Conservation (phyloP, 2,329 filamentous ascomycete species). For the Sclerotinia trifoliorum region DNA sequence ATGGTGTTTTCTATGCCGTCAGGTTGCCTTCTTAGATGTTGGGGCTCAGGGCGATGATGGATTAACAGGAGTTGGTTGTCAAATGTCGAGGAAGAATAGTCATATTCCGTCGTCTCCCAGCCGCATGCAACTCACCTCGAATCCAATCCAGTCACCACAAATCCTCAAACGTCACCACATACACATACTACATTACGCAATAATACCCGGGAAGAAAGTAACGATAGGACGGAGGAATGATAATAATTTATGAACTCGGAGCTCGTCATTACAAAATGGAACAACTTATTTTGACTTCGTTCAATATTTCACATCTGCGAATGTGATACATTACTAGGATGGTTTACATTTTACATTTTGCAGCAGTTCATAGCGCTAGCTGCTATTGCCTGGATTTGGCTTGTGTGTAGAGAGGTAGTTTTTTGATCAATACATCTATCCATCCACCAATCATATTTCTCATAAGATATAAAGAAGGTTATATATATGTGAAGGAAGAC, state of each 20-base stretch:
- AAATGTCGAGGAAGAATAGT: not conserved
- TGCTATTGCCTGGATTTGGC: not conserved
- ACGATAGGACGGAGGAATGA: not conserved
- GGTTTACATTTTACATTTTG: not conserved
- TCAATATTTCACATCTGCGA: not conserved
- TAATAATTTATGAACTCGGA: not conserved
- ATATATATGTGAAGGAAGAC: too few relatives aligned
- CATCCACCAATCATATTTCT: not conserved
- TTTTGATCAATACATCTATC: constrained; percentile 1
- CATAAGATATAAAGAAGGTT: too few relatives aligned
- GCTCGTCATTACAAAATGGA: not conserved
- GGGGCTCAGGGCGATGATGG: not conserved
- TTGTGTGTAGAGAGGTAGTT: not conserved
- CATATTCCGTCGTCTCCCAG: not conserved
- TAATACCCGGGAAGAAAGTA: not conserved
- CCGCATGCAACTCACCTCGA: not conserved
- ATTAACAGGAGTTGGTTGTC: not conserved
- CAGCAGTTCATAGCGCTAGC: not conserved
- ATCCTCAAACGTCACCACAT: not conserved
- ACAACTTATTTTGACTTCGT: not conserved
- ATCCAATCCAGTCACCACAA: not conserved
- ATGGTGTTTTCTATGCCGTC: constrained; percentile 61
- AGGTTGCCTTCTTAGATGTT: constrained; percentile 44
- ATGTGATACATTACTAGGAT: not conserved
- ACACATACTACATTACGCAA: not conserved